These are phyloP conservation scores for Omphalotus olearius DNA, from an alignment of 1,284 basidiomycete species.

Conservation along the genomic window DNA sequence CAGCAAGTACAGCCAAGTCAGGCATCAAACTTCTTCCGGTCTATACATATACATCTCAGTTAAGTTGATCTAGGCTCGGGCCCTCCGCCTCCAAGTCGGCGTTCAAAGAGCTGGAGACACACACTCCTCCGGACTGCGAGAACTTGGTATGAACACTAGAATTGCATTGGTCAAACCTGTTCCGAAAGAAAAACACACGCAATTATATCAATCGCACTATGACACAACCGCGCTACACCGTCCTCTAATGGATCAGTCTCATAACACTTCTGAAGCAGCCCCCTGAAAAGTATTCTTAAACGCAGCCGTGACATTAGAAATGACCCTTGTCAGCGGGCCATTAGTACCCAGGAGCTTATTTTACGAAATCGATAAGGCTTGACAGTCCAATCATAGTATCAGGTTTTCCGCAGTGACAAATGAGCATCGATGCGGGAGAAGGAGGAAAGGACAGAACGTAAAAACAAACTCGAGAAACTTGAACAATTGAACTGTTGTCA, in stretches of 20 bases:
- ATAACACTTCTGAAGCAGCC: constrained; percentile 21
- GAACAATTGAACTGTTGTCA: background rate
- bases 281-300: constrained; percentile 28
- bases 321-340: constrained; percentile 30
- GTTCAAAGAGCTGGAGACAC: background rate
- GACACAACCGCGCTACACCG: constrained; percentile 1
- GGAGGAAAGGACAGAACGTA: too few species aligned
- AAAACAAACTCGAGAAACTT: background rate
- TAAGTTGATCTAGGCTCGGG: background rate
- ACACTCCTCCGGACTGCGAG: constrained; percentile 11
- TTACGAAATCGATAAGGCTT: constrained; percentile 33
- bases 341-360: constrained; percentile 34
- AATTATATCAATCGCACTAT: constrained; percentile 5
- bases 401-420: constrained; percentile 29
- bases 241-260: background rate
- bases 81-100: too few species aligned
- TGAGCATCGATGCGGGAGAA: too few species aligned
- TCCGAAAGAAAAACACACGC: constrained; percentile 13
- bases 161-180: constrained; percentile 22
- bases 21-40: constrained; percentile 32
- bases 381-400: constrained; percentile 34
- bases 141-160: constrained; percentile 13
- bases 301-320: constrained; percentile 27
- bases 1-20: constrained; percentile 27
- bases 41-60: background rate